Evolutionary conservation across 257 asterid species (phyloP).

Genomic region (Parsonsia alboflavescens): DNA sequence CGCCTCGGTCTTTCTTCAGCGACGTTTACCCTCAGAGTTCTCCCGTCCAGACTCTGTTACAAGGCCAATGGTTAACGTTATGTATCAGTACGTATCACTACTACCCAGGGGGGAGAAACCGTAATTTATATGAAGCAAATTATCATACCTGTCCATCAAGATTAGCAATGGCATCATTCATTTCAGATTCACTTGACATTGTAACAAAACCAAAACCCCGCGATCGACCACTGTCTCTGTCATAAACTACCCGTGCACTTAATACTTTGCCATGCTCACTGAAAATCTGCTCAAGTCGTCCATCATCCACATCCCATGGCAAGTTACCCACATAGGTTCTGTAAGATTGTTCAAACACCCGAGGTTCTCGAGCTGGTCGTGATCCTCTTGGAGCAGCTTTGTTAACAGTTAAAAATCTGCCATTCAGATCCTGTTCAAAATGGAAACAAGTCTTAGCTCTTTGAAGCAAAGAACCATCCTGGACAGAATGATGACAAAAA

Average conservation of each 20-base stretch:
- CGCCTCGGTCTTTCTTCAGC: slow-evolving; percentile 71
- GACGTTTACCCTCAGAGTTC: slow-evolving; percentile 66
- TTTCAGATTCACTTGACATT: slow-evolving; percentile 75
- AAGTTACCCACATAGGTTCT: slow-evolving; percentile 85
- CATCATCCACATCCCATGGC: slow-evolving; percentile 75
- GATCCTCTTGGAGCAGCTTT: slow-evolving; percentile 82
- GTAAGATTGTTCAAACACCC: slow-evolving; percentile 41
- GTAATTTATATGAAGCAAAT: neutral
- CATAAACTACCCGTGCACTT: slow-evolving; percentile 69
- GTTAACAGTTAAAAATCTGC: slow-evolving; percentile 72
- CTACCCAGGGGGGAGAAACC: neutral
- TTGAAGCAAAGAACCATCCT: neutral
- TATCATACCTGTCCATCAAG: slow-evolving; percentile 97
- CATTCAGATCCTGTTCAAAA: slow-evolving; percentile 59
- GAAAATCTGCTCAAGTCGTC: slow-evolving; percentile 67
- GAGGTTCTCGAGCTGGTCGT: slow-evolving; percentile 65
- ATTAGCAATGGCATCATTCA: slow-evolving; percentile 75
- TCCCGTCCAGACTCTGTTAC: slow-evolving; percentile 66
- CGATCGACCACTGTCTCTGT: slow-evolving; percentile 76
- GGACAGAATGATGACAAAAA: neutral
- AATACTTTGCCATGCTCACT: slow-evolving; percentile 80
- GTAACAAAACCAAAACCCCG: slow-evolving; percentile 93
- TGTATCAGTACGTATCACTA: neutral
- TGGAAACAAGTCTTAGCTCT: neutral
- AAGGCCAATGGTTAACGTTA: neutral